Conservation (phyloP, 2,329 filamentous ascomycete genomes). For the Acrocalymma vagum region DNA sequence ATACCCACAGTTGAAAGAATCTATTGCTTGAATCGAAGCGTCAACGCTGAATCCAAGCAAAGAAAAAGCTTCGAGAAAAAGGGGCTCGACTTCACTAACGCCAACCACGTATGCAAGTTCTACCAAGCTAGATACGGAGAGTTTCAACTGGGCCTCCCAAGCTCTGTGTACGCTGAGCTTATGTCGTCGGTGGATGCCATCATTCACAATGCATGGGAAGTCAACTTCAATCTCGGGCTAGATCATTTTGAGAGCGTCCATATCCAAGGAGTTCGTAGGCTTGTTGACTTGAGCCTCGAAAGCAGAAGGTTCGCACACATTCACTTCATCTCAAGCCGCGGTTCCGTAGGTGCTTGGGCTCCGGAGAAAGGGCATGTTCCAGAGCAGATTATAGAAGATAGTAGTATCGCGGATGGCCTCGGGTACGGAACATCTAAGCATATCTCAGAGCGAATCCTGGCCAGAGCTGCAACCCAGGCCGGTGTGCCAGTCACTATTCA, state of each 20-base stretch:
- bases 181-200: constrained; percentile 46
- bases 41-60: constrained; percentile 19
- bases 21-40: constrained; percentile 29
- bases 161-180: constrained; percentile 19
- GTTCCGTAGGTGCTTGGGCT: constrained; percentile 32
- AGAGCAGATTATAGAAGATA: too few relatives aligned
- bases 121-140: too few relatives aligned
- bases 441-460: constrained; percentile 43
- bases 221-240: constrained; percentile 59
- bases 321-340: constrained; percentile 50
- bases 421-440: constrained; percentile 52
- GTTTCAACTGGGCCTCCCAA: constrained; percentile 52
- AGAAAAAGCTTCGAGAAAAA: constrained; percentile 10
- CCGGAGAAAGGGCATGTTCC: constrained; percentile 9
- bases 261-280: constrained; percentile 15
- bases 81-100: too few relatives aligned
- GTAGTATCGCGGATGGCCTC: constrained; percentile 35
- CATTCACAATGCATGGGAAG: constrained; percentile 63
- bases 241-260: constrained; percentile 22
- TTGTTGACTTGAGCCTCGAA: constrained; percentile 14
- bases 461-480: constrained; percentile 33
- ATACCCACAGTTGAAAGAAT: constrained; percentile 19
- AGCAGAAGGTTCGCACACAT: constrained; percentile 26
- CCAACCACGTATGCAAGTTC: constrained; percentile 34
- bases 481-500: constrained; percentile 30